Base-by-base conservation (phyloP, 2,329 filamentous ascomycete genomes). In the Xylariomycetidae sp. region DNA sequence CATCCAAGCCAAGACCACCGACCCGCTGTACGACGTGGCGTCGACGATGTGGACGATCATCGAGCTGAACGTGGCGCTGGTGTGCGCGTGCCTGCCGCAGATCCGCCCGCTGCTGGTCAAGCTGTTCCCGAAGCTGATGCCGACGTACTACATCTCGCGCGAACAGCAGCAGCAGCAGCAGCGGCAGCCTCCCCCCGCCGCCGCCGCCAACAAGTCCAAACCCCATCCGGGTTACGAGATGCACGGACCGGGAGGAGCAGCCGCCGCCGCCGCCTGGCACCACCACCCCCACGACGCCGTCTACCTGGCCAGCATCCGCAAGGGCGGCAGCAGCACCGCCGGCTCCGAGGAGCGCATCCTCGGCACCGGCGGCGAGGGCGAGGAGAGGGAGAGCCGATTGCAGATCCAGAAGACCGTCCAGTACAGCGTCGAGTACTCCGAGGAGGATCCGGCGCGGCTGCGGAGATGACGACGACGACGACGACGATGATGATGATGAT, bases 1-100 rank as follows among this genome's bases (percentile, higher is more conserved):
- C 25, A 43, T 48, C 10, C 48, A 54, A 31, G 50, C 50, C 0
- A 53, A 26, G 13, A 52, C 46, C 7, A 34, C 40, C 3, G 56
- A 59, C 31, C 46, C 46, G 7, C 46, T 49, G 2, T 58, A 50
- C 30, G 52, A 58, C 14, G 50, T 59, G 7, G 41, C 49, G 4
- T 55, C 54, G 10, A 56, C 52, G 1, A 58, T 56, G 49, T 61
- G 56, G 56, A 56, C 57, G 7, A 37, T 57, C n/a, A 57, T 59
- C 22, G 58, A 61, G 42, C 58, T 59, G 54, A 59, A 57, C 37
- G 48, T 59, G 6, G 57, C 56, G 6, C 56, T 61, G 17, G 42
- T 59, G 12, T 60, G 57, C 31, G 57, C 58, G 9, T 61, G 57
- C 29, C 49, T 61, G 7, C 57, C 57, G 0, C 53, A 54, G 31